Percentiles rank a stretch among this genome's conserved stretches.
Evolutionary conservation across 1,139 yeast species (phyloP).

Genomic region (Casaregolazyma suthepensis): DNA sequence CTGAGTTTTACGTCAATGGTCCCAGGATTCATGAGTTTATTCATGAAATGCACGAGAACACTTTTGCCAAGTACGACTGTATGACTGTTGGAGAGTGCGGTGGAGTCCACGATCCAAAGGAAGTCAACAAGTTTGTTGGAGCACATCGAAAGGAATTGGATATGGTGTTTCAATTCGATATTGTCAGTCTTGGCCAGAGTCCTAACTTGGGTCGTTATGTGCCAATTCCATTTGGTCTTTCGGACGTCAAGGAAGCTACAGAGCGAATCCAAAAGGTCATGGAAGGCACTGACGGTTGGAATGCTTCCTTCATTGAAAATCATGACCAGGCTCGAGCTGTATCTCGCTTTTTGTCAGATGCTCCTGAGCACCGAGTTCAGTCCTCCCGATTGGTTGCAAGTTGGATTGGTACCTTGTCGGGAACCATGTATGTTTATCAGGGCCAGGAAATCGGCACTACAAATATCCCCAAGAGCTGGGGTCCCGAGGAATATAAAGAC

Average conservation of each 20-base stretch:
- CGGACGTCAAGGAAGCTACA: constrained; percentile 43
- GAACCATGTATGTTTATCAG: constrained; percentile 53
- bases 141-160: constrained; percentile 46
- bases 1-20: constrained; percentile 38
- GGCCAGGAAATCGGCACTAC: constrained; percentile 59
- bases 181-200: constrained; percentile 24
- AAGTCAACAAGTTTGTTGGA: constrained; percentile 43
- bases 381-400: constrained; percentile 47
- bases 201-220: not conserved
- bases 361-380: constrained; percentile 33
- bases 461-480: constrained; percentile 45
- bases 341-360: constrained; percentile 44
- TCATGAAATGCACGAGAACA: constrained; percentile 44
- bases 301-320: constrained; percentile 51
- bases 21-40: constrained; percentile 55
- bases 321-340: constrained; percentile 55
- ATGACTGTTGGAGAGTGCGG: constrained; percentile 51
- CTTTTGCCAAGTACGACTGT: constrained; percentile 44
- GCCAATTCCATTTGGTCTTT: constrained; percentile 21
- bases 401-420: constrained; percentile 45
- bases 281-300: constrained; percentile 54
- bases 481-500: constrained; percentile 46
- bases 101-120: constrained; percentile 21
- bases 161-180: constrained; percentile 48
- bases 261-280: constrained; percentile 35